phyloP scores from a whole-genome alignment of 1,284 basidiomycete genomes.

The Sparassis latifolia region DNA sequence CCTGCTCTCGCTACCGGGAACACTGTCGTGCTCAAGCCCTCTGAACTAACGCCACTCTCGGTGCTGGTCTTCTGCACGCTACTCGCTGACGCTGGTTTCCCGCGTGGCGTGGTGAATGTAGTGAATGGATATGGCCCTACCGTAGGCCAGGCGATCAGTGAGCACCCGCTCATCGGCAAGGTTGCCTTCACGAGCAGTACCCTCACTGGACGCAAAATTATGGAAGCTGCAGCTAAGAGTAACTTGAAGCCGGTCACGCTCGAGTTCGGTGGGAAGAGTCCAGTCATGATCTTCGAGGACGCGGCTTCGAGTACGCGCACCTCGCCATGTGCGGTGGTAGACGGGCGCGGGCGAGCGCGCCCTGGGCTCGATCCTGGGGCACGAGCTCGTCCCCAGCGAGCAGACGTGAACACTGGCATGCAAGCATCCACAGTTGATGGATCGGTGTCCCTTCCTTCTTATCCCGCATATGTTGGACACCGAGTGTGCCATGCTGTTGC shows the following conservation, averaged over 20 bases:
- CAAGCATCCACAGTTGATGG: no score
- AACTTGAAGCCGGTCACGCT: conserved; percentile 89
- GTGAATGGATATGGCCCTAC: conserved; percentile 59
- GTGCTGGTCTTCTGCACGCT: conserved; percentile 55
- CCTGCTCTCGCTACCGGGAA: conserved; percentile 85
- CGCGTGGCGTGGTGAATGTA: conserved; percentile 70
- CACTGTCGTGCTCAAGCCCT: conserved; percentile 81
- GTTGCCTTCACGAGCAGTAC: conserved; percentile 76
- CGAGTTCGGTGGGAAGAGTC: conserved; percentile 91
- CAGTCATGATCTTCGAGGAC: conserved; percentile 72
- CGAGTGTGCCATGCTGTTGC: no score
- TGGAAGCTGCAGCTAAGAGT: conserved; percentile 75
- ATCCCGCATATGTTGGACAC: no score
- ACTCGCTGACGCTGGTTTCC: conserved; percentile 51
- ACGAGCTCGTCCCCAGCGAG: no score
- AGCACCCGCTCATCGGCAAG: conserved; percentile 66
- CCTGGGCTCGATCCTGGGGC: no score
- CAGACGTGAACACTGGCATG: no score
- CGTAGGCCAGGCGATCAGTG: conserved; percentile 57
- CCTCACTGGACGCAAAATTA: conserved; percentile 79
- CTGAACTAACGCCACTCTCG: conserved; percentile 86
- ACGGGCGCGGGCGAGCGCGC: no score
- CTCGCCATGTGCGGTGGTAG: no score
- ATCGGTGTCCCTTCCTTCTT: no score
- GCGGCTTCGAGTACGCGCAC: conserved; percentile 66